Base-by-base conservation (phyloP, 1,284 basidiomycete genomes). In the Schizophyllum amplum region DNA sequence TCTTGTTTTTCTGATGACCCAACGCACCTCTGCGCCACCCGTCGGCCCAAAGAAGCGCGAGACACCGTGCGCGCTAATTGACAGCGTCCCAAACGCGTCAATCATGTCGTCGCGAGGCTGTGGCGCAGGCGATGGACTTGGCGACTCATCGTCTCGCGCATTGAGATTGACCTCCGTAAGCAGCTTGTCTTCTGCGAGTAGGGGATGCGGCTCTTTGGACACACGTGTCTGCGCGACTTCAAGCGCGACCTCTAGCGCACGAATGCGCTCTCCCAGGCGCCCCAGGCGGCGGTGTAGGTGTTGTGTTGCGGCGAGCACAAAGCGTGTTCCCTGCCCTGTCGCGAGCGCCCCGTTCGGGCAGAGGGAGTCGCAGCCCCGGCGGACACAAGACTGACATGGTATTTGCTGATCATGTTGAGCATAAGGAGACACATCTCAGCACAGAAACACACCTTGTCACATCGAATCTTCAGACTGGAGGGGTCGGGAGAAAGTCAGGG, bases 291-390 rank as follows among this genome's bases (percentile, higher is more conserved):
- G 76, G 69, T 88, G 85, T 3, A 90, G 76, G 58, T 88, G 84
- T 64, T 86, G 86, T 6, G 86, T 89, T 42, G 84, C 86, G 3
- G 86, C 84, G 47, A 88, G 75, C 47, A 87, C 83, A 61, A 86
- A 86, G 27, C 82, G 75, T 42, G 82, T 85, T 54, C 83, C 82
- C 69, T 85, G 81, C 13, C 83, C 83, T 22, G 83, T 83, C 1
- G 83, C 75, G 20, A 86, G 68, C 71, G 57, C 55, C 82, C 86
- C 86, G 66, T 88, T 88, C 2, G 86, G 86, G 72, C 86, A 89
- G 23, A 89, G 66, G 0, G 83, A 76, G 27, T 81, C 78, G 66
- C 87, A 88, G 47, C 86, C 86, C 61, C 87, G 68, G 57, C 81
- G 70, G 4, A 60, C 52, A 20, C 60, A 61, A 15, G 60, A 61